Evolutionary conservation across 139 green algal species (phyloP).

Genomic region (Eudorina sp.): DNA sequence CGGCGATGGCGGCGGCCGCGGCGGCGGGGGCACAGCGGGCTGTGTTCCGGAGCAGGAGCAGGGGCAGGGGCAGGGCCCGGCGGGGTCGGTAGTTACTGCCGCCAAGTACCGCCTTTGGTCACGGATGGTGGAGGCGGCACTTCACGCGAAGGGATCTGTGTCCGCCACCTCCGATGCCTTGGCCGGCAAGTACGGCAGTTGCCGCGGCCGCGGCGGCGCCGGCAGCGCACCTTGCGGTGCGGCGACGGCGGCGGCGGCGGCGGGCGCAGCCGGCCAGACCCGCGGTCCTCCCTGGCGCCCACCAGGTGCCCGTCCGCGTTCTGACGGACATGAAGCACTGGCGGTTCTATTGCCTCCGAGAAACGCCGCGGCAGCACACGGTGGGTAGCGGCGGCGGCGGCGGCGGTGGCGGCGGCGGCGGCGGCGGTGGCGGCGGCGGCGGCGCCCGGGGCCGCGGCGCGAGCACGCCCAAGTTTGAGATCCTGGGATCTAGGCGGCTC

Average conservation of each 20-base stretch:
- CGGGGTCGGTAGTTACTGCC: background rate
- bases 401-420: background rate
- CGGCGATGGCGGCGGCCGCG: background rate
- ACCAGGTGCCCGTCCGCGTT: too few species aligned
- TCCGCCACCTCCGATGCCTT: background rate
- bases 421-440: background rate
- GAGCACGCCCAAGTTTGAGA: background rate
- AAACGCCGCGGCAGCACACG: background rate
- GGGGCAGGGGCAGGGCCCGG: background rate
- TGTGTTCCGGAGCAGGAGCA: background rate
- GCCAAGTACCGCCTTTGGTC: constrained; percentile 14
- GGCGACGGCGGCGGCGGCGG: too few species aligned
- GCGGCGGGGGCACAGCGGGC: background rate
- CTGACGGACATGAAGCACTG: background rate
- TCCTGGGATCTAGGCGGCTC: background rate
- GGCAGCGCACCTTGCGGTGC: too few species aligned
- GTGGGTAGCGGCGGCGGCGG: background rate
- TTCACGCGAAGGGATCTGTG: background rate
- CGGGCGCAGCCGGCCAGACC: too few species aligned
- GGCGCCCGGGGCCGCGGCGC: background rate
- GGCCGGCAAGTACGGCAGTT: background rate
- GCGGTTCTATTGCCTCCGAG: constrained; percentile 17
- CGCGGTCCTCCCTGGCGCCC: too few species aligned
- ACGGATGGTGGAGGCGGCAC: constrained; percentile 12
- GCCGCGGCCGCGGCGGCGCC: too few species aligned